Base-by-base conservation (phyloP, 2,329 filamentous ascomycete genomes). In the Ilyonectria destructans region DNA sequence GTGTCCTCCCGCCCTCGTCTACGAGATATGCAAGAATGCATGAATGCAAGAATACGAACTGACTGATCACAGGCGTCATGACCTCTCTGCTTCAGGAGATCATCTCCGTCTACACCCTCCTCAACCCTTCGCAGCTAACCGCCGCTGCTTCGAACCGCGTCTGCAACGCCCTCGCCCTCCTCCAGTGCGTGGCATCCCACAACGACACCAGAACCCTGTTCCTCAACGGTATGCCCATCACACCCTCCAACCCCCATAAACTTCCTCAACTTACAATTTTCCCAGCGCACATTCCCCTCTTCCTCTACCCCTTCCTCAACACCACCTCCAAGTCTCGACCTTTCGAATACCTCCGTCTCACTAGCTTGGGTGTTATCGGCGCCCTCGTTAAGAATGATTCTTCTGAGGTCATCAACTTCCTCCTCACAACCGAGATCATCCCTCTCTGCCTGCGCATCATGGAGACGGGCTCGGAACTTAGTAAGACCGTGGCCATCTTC, bases 301-400 rank as follows among this genome's bases (percentile, higher is more conserved):
- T 98, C 82, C 91, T 99, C 65, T 99, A 99, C 77, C 96, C 96
- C 0, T 99, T 99, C 79, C 90, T 99, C 70, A 99, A 99, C 84
- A 99, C 96, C 4, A 99, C 96, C 1, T 98, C 96, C 37, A 99
- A 99, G 83, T 98, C 95, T 35, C 91, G 96, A 60, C 96, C 96
- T 0, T 99, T 98, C 80, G 96, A 99, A 82, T 99, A 99, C 79
- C 89, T 99, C 60, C 94, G 96, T 59, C 89, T 99, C 37, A 99
- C 96, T 0, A 98, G 95, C 19, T 89, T 99, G 23, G 96, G 96
- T 61, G 96, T 99, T 33, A 98, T 99, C 73, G 96, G 96, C 65
- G 96, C 96, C 2, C 87, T 99, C 52, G 96, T 99, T 68, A 99
- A 99, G 88, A 99, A 99, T 79, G 96, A 99, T 83, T 98, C 95